Evolutionary conservation across 306 rosid species (phyloP).

Genomic region (Quillaja saponaria): DNA sequence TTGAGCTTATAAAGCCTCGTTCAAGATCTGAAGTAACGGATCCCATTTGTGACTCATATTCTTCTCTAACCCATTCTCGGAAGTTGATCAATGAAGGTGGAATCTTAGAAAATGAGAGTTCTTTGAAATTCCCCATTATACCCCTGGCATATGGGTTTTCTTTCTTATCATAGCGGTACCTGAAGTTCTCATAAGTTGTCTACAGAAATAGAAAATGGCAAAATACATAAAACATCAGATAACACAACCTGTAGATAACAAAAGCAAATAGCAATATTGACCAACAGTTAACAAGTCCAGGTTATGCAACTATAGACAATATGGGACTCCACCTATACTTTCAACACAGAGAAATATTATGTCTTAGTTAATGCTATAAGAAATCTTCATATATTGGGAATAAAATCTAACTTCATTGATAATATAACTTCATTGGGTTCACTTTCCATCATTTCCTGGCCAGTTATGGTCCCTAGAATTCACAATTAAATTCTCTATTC

Average conservation of each 20-base stretch:
- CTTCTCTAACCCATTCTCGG: conserved; percentile 60
- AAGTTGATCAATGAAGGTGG: conserved; percentile 66
- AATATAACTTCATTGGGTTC: not conserved
- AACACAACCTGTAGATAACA: not conserved
- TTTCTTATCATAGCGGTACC: conserved; percentile 85
- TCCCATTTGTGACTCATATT: conserved; percentile 35
- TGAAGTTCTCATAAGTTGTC: conserved; percentile 94
- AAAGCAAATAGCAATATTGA: not conserved
- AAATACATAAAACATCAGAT: conserved; percentile 4
- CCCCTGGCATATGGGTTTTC: conserved; percentile 72
- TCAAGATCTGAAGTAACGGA: conserved; percentile 49
- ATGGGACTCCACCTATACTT: no score
- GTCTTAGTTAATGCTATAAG: not conserved
- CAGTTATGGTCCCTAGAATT: not conserved
- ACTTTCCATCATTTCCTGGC: conserved; percentile 1
- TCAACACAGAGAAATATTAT: no score
- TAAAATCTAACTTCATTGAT: conserved; percentile 10
- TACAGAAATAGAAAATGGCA: conserved; percentile 33
- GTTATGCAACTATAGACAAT: no score
- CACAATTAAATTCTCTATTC: not conserved
- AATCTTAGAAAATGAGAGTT: conserved; percentile 66
- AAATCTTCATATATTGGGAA: not conserved
- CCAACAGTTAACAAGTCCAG: no score
- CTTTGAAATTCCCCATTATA: conserved; percentile 53
- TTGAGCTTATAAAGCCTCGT: conserved; percentile 47